A percentile compares a stretch with the other conserved stretches of the same genome.
phyloP scores from a whole-genome alignment of 1,284 basidiomycete species.

The Marasmius sp. region DNA sequence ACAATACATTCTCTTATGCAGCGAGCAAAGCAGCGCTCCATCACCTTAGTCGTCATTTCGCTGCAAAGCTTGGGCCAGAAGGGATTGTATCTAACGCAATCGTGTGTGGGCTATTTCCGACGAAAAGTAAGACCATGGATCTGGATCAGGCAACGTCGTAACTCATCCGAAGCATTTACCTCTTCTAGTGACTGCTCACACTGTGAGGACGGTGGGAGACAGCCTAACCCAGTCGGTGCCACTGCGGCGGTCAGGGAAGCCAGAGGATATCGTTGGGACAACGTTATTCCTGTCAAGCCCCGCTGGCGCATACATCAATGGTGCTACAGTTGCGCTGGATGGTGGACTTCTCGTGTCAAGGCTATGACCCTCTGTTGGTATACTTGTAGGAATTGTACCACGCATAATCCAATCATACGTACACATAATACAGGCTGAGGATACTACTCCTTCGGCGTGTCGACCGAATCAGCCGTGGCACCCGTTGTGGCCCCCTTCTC shows the following conservation, averaged over 20 bases:
- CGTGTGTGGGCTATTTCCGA: conserved; percentile 56
- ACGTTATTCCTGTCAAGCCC: conserved; percentile 60
- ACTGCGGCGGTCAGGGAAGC: conserved; percentile 54
- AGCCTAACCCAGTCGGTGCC: conserved; percentile 48
- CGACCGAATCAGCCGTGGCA: not conserved
- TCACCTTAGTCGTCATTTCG: conserved; percentile 65
- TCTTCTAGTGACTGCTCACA: conserved; percentile 58
- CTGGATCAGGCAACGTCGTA: not conserved
- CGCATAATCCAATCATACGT: not conserved
- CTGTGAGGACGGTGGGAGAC: conserved; percentile 49
- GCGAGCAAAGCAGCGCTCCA: conserved; percentile 64
- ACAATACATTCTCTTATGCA: conserved; percentile 72
- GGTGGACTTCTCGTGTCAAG: conserved; percentile 43
- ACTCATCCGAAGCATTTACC: not conserved
- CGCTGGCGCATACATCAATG: conserved; percentile 64
- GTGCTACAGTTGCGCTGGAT: conserved; percentile 60
- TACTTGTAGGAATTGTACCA: not conserved
- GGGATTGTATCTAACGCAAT: conserved; percentile 70
- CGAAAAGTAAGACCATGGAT: conserved; percentile 40
- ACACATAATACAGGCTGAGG: not conserved
- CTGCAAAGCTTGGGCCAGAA: conserved; percentile 56
- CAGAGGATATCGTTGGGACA: conserved; percentile 64
- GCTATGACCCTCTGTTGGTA: not conserved
- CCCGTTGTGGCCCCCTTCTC: not conserved
- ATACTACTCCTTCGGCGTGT: not conserved